Conservation (phyloP, 257 asterid species). For the Scutellaria baicalensis region DNA sequence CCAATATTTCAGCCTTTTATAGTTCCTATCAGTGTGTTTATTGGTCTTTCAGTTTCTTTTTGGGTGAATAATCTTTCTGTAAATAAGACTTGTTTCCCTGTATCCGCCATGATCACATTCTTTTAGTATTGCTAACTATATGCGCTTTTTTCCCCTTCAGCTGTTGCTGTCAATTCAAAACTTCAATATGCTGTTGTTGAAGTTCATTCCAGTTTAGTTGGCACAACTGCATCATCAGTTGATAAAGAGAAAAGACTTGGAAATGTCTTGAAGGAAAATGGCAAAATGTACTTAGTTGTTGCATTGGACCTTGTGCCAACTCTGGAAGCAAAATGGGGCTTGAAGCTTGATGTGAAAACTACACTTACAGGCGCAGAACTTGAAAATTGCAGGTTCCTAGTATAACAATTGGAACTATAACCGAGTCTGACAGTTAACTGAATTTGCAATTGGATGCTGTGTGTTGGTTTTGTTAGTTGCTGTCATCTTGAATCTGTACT, state of each 20-base stretch:
- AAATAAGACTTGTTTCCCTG: no score
- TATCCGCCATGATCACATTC: neutral
- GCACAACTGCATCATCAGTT: slow-evolving; percentile 32
- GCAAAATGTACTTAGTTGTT: slow-evolving; percentile 52
- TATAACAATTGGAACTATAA: neutral
- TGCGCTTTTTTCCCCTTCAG: slow-evolving; percentile 32
- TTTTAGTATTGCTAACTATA: neutral
- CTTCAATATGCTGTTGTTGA: slow-evolving; percentile 89
- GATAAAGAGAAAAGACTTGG: slow-evolving; percentile 64
- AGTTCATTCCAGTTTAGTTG: slow-evolving; percentile 46
- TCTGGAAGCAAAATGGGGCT: slow-evolving; percentile 86
- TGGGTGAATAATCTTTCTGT: neutral
- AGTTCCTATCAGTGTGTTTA: neutral
- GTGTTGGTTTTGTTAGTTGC: slow-evolving; percentile 2
- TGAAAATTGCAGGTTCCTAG: slow-evolving; percentile 70
- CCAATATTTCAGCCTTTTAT: neutral
- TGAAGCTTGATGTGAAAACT: slow-evolving; percentile 65
- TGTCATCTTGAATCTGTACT: neutral
- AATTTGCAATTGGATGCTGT: neutral
- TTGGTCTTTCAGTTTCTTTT: neutral
- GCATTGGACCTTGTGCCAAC: slow-evolving; percentile 80
- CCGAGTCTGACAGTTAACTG: neutral
- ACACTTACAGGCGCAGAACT: slow-evolving; percentile 72
- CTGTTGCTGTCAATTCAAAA: slow-evolving; percentile 88
- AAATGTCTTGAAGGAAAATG: slow-evolving; percentile 46